Evolutionary conservation across 768 basidiomycete species (phyloP).

Genomic region (Nidula microcarpa): DNA sequence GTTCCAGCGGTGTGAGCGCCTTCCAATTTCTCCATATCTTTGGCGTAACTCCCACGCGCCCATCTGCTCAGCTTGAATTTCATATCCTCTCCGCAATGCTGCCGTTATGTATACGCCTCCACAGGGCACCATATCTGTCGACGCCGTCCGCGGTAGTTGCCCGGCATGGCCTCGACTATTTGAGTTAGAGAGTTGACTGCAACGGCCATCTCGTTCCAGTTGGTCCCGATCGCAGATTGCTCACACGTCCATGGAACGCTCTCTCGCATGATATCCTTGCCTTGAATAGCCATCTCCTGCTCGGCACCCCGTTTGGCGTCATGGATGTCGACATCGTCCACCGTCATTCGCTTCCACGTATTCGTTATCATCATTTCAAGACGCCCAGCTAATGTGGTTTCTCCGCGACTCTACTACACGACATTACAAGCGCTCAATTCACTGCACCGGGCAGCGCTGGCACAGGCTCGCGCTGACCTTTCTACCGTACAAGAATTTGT

Average conservation of each 20-base stretch:
- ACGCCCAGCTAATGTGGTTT: background rate
- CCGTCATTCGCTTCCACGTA: background rate
- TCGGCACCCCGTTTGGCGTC: constrained; percentile 2
- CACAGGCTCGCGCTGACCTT: background rate
- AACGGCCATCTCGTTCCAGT: constrained; percentile 2
- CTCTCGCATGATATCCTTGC: background rate
- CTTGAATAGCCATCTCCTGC: background rate
- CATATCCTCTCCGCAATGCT: background rate
- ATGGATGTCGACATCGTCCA: background rate
- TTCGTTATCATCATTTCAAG: background rate
- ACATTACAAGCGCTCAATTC: constrained; percentile 4
- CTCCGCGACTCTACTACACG: background rate
- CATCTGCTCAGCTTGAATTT: background rate
- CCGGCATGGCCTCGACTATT: background rate
- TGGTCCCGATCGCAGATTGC: constrained; percentile 1
- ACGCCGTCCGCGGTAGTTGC: background rate
- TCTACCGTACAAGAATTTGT: background rate
- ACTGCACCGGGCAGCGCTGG: background rate
- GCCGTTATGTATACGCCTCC: background rate
- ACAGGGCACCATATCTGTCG: background rate
- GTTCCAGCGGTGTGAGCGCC: constrained; percentile 1
- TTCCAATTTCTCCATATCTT: constrained; percentile 10
- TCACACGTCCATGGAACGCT: constrained; percentile 1
- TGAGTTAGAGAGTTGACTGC: constrained; percentile 1
- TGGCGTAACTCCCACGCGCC: constrained; percentile 1